phyloP scores from a whole-genome alignment of 2,329 filamentous ascomycete genomes.

The Trichophaea hybrida region DNA sequence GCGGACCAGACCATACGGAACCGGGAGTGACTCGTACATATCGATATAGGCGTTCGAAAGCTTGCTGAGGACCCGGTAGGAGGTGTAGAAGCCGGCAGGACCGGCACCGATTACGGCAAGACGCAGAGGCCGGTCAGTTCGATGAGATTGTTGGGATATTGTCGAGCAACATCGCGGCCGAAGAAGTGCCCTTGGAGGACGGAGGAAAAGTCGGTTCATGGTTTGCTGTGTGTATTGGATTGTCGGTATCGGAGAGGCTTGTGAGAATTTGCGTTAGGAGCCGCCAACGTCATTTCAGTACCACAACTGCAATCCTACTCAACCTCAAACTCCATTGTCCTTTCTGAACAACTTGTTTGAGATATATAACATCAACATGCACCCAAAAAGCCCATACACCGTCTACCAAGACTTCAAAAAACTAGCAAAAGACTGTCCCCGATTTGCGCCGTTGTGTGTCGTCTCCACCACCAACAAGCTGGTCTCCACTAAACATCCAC shows the following conservation, averaged over 20 bases:
- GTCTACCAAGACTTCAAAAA: constrained; percentile 47
- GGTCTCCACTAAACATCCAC: background rate
- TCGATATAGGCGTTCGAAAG: constrained; percentile 61
- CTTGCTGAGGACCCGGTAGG: constrained; percentile 68
- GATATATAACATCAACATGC: constrained; percentile 16
- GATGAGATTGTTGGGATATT: background rate
- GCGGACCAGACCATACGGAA: constrained; percentile 80
- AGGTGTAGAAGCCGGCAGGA: constrained; percentile 89
- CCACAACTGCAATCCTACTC: background rate
- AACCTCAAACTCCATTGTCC: too few relatives aligned
- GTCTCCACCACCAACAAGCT: constrained; percentile 19
- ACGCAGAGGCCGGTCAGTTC: constrained; percentile 39
- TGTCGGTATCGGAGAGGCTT: background rate
- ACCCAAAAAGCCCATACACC: constrained; percentile 38
- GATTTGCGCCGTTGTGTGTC: constrained; percentile 45
- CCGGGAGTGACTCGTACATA: constrained; percentile 91
- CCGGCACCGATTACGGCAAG: constrained; percentile 86
- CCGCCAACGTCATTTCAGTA: constrained; percentile 2
- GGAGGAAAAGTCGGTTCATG: background rate
- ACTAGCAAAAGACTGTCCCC: constrained; percentile 44
- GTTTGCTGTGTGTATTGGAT: background rate
- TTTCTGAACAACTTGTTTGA: background rate
- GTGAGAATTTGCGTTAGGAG: constrained; percentile 2
- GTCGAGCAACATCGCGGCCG: background rate
- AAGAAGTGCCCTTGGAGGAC: background rate